phyloP scores from a whole-genome alignment of 2,329 filamentous ascomycete species.

The Cercospora zeina region DNA sequence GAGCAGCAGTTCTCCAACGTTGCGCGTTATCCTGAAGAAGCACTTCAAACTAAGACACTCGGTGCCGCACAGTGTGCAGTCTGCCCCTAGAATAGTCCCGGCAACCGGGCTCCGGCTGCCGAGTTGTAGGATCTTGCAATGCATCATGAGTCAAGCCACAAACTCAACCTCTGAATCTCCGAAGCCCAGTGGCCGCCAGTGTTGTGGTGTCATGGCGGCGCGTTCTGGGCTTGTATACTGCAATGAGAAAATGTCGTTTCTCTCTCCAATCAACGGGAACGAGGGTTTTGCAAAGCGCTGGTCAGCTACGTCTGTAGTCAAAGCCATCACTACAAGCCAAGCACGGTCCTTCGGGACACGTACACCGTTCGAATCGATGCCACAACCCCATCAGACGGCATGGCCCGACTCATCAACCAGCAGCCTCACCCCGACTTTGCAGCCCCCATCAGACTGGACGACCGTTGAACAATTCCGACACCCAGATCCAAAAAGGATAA shows the following conservation, averaged over 20 bases:
- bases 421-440: not conserved
- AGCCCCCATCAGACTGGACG: not conserved
- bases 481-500: not conserved
- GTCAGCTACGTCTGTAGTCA: not conserved
- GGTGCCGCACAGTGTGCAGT: not conserved
- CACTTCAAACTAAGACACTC: not conserved
- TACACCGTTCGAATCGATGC: not conserved
- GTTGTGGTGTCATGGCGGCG: not conserved
- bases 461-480: conserved; percentile 1
- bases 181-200: not conserved
- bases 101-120: not conserved
- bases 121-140: not conserved
- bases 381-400: not conserved
- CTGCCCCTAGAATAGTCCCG: too few relatives aligned
- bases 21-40: not conserved
- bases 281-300: not conserved
- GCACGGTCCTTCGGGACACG: not conserved
- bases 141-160: not conserved
- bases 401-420: too few relatives aligned
- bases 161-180: not conserved
- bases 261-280: too few relatives aligned
- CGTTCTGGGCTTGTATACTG: not conserved
- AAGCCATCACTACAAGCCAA: not conserved
- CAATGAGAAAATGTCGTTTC: not conserved
- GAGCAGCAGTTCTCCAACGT: not conserved